Base-by-base conservation (phyloP, 805 yeast genomes). In the Saturnispora quitensis region DNA sequence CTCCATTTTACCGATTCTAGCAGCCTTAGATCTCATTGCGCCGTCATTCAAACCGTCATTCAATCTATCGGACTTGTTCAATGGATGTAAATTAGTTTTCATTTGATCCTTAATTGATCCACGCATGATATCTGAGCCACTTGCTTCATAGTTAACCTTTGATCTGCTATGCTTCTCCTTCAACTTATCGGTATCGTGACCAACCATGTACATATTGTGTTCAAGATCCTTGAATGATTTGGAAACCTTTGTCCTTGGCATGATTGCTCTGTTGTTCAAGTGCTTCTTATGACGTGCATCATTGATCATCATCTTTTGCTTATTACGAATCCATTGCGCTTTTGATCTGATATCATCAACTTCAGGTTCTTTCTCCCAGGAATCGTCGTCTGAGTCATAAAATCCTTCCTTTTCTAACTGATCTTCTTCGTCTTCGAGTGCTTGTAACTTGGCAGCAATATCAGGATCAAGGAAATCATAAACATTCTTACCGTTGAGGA, bases 391-490 rank as follows among this genome's bases (percentile, higher is more conserved):
- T 34, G 95, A 84, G 60, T 89, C 95, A 69, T 93, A 93, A 74
- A 93, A 93, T 31, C 99, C 99, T 72, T 90, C 96, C 47, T 77
- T 71, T 71, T 91, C 96, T 62, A 93, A 80, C 67, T 83, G 79
- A 70, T 91, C 98, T 73, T 93, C 99, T 72, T 93, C 99, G 57
- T 86, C 97, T 73, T 93, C 99, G 58, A 93, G 75, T 17, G 96
- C 96, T 71, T 89, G 89, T 66, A 93, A 78, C 73, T 93, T 93
- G 58, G 88, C 85, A 47, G 89, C 86, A 65, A 93, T 93, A 60
- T 93, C 99, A 43, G 96, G 89, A 64, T 93, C 99, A 68, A 93
- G 77, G 84, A 86, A 93, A 71, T 93, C 99, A 72, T 89, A 91
- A 53, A 93, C 97, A 67, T 93, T 93, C 74, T 82, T 86, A 72